Evolutionary conservation across 2,329 filamentous ascomycete species (phyloP), one percentile per base, ranked within the genome.

Genomic region (Epichloe sp.): DNA sequence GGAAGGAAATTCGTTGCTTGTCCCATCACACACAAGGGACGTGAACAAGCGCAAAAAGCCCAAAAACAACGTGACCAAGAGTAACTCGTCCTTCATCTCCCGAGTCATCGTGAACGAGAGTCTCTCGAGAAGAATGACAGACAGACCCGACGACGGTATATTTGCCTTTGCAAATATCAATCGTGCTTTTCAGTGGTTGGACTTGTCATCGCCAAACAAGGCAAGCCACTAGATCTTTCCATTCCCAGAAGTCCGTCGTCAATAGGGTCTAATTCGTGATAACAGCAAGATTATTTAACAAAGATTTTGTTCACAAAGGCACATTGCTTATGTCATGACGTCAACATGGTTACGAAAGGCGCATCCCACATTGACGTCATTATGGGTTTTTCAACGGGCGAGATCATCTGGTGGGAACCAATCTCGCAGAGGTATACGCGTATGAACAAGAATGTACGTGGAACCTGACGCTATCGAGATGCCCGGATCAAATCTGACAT

Each of bases 391-490:
- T 96, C 91, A 6, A 94, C 90, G 0, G 89, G 90, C 40, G 93
- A 98, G 66, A 89, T 98, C 46, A 91, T 98, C 55, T 98, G 93
- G 93, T 97, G 93, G 74, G 93, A 98, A 68, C 90, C 93, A 11
- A 87, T 96, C 61, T 91, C 89, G 40, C 91, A 97, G 61, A 89
- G 94, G 64, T 98, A 98, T 67, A 87, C 88, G 3, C 83, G 93
- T 19, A 76, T 98, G 61, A 98, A 98, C 65, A 98, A 98, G 71
- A 97, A 97, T 65, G 84, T 86, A 68, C 59, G 77, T 56, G 42
- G 23, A 48, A 23, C 3, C 3, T 35, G 19, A 8, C 26, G 31
- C 40, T 43, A 5, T 49, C 17, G 5, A 26, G 12, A 21, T 10
- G 14, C 4, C 26, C 17, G 11, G 6, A n/a, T 35, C 38, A 53